A percentile compares a stretch with the other conserved stretches of the same genome.
Conservation (phyloP, 176 grass and related monocot species). For the Elaeis guineensis region DNA sequence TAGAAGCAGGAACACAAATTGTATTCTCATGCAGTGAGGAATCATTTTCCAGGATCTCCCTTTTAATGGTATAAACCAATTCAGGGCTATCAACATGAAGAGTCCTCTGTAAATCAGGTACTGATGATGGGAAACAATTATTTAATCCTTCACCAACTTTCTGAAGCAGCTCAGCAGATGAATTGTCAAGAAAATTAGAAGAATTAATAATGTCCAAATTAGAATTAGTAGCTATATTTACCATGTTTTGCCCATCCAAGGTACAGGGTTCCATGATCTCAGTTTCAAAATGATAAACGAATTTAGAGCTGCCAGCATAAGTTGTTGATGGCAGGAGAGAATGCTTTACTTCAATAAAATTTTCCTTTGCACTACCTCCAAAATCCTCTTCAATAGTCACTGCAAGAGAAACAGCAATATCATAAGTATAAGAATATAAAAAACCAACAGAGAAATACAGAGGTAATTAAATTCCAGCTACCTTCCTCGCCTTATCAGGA, state of each 20-base stretch:
- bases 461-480: too few relatives aligned
- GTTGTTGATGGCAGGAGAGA: conserved; percentile 5
- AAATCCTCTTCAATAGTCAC: background rate
- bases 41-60: background rate
- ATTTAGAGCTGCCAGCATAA: conserved; percentile 6
- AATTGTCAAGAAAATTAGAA: background rate
- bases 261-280: conserved; percentile 9
- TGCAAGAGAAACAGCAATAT: conserved; percentile 2
- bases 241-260: background rate
- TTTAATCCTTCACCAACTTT: background rate
- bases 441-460: too few relatives aligned
- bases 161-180: background rate
- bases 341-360: conserved; percentile 8
- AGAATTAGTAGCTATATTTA: background rate
- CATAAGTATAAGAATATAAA: background rate
- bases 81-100: conserved; percentile 2
- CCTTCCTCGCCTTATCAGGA: background rate
- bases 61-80: background rate
- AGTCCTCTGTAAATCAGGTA: background rate
- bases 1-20: background rate
- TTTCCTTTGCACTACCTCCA: background rate
- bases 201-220: conserved; percentile 5
- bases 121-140: background rate
- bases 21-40: background rate
- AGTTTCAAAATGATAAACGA: conserved; percentile 22